Percentiles rank a stretch among this genome's conserved stretches.
Conservation (phyloP, 1,139 yeast species). For the Lodderomyces metapsilosis region DNA sequence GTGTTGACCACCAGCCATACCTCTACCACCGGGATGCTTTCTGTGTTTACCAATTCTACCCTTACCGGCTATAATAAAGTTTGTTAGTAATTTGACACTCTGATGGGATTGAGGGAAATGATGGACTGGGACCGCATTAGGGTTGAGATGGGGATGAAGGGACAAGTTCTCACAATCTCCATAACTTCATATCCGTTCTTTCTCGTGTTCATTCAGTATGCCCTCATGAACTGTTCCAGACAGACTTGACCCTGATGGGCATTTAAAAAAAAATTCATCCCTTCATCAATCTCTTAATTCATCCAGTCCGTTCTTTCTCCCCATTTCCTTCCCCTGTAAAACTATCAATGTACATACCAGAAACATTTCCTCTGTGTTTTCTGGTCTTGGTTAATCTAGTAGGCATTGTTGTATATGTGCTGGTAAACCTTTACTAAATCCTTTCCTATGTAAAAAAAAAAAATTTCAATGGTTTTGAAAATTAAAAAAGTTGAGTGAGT, state of each 20-base stretch:
- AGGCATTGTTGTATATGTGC: slow-evolving; percentile 65
- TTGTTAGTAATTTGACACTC: slow-evolving; percentile 29
- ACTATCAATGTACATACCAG: slow-evolving; percentile 63
- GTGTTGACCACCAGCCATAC: slow-evolving; percentile 99
- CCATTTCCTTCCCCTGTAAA: not conserved
- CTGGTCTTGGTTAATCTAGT: slow-evolving; percentile 99
- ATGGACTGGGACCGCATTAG: too few relatives aligned
- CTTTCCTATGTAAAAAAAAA: too few relatives aligned
- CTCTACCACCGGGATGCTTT: slow-evolving; percentile 99
- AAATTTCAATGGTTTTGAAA: slow-evolving; percentile 8
- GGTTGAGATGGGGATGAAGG: too few relatives aligned
- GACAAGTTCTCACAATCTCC: too few relatives aligned
- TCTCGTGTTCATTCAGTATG: too few relatives aligned
- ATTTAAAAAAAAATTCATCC: not conserved
- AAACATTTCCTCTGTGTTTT: slow-evolving; percentile 99
- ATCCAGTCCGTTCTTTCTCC: not conserved
- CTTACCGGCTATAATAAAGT: slow-evolving; percentile 80
- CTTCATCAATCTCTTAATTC: not conserved
- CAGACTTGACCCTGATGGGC: not conserved
- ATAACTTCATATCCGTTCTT: too few relatives aligned
- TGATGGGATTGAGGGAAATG: not conserved
- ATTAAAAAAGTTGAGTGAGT: slow-evolving; percentile 1
- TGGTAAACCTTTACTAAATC: slow-evolving; percentile 6
- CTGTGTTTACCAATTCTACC: slow-evolving; percentile 99
- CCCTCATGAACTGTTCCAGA: too few relatives aligned